These are phyloP conservation scores for Heimioporus sp. DNA, from an alignment of 768 basidiomycete species.

Conservation along the genomic window DNA sequence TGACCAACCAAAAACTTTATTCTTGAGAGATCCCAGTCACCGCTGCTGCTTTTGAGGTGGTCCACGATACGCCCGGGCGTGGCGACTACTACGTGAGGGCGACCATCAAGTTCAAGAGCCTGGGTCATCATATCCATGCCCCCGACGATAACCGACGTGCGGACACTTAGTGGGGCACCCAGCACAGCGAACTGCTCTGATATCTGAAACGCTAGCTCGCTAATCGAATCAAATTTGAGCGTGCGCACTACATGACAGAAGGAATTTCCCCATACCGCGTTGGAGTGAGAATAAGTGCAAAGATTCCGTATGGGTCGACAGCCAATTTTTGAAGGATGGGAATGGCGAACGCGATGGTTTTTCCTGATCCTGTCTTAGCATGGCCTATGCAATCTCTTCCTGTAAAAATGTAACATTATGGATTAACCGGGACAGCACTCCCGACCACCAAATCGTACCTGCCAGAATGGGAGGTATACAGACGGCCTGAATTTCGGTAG, in stretches of 20 bases:
- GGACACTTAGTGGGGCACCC: slow-evolving; percentile 75
- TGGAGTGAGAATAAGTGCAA: slow-evolving; percentile 89
- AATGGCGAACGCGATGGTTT: slow-evolving; percentile 95
- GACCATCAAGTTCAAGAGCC: slow-evolving; percentile 77
- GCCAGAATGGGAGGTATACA: slow-evolving; percentile 86
- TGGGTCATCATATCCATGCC: slow-evolving; percentile 99
- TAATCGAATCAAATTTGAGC: slow-evolving; percentile 29
- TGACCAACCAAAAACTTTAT: slow-evolving; percentile 76
- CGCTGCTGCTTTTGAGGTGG: slow-evolving; percentile 70
- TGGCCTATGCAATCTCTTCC: slow-evolving; percentile 97
- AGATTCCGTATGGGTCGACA: slow-evolving; percentile 91
- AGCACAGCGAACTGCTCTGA: slow-evolving; percentile 94
- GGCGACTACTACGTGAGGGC: slow-evolving; percentile 92
- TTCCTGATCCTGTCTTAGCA: slow-evolving; percentile 97
- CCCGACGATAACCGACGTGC: slow-evolving; percentile 88
- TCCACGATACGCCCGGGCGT: slow-evolving; percentile 96
- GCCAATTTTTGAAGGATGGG: slow-evolving; percentile 91
- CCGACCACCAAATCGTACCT: slow-evolving; percentile 42
- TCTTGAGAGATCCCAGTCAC: slow-evolving; percentile 80
- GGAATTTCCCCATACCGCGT: slow-evolving; percentile 62
- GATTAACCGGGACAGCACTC: background rate
- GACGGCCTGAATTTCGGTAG: slow-evolving; percentile 86
- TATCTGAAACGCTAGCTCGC: slow-evolving; percentile 97
- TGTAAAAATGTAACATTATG: slow-evolving; percentile 27
- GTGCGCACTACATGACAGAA: background rate